Percentiles rank a stretch among this genome's conserved stretches.
Evolutionary conservation across 192 early-diverging fungal species (phyloP).

Genomic region (Coemansia sp.): DNA sequence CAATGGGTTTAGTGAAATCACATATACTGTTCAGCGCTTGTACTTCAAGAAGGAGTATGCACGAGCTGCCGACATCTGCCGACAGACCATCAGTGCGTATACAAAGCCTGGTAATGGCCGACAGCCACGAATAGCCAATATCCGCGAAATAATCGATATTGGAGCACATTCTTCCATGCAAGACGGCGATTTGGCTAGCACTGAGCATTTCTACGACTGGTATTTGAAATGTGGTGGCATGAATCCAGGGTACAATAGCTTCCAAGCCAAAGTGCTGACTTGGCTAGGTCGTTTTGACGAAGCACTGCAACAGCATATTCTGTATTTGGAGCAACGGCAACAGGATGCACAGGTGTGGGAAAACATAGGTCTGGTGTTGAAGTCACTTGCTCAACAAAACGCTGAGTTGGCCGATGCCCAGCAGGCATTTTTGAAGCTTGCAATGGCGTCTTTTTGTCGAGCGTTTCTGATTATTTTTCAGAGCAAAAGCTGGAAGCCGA

Average conservation of each 20-base stretch:
- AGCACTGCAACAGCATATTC: conserved; percentile 20
- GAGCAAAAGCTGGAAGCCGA: conserved; percentile 30
- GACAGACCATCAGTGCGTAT: conserved; percentile 15
- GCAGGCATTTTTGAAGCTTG: background rate
- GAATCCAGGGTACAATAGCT: conserved; percentile 41
- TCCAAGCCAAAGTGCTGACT: conserved; percentile 23
- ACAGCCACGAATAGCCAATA: background rate
- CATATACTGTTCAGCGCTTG: conserved; percentile 33
- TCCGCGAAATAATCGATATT: conserved; percentile 45
- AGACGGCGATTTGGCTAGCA: conserved; percentile 4
- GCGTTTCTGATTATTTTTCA: conserved; percentile 21
- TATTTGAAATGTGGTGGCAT: conserved; percentile 37
- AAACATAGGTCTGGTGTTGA: conserved; percentile 21
- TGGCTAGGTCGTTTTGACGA: conserved; percentile 17
- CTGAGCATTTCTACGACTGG: conserved; percentile 28
- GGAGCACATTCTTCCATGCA: conserved; percentile 33
- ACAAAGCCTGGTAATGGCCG: conserved; percentile 10
- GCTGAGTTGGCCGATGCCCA: background rate
- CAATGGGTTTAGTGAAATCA: conserved; percentile 29
- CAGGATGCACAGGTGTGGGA: conserved; percentile 48
- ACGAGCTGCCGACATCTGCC: conserved; percentile 14
- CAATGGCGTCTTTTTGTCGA: conserved; percentile 21
- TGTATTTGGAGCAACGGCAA: conserved; percentile 30
- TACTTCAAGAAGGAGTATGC: conserved; percentile 29
- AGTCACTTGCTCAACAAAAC: conserved; percentile 3